These are phyloP conservation scores for Alternaria arbusti DNA, from an alignment of 2,329 filamentous ascomycete species.

Conservation along the genomic window DNA sequence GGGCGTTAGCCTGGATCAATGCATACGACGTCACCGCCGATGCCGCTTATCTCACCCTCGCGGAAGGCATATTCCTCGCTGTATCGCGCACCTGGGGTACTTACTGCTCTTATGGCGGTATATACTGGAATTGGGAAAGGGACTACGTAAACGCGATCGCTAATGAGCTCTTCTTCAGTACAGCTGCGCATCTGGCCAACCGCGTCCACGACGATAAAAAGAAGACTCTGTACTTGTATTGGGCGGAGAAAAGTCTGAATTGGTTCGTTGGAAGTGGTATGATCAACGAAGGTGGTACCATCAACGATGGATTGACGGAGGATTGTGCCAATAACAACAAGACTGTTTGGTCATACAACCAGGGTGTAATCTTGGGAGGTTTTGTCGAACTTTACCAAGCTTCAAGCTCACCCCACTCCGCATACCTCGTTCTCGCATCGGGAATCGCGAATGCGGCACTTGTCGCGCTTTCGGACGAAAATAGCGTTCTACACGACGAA, in stretches of 20 bases:
- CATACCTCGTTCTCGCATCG: conserved; percentile 46
- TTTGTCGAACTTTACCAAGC: conserved; percentile 61
- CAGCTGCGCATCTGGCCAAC: conserved; percentile 63
- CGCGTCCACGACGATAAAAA: conserved; percentile 46
- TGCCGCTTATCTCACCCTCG: conserved; percentile 54
- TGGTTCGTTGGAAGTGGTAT: conserved; percentile 60
- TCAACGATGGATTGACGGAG: conserved; percentile 61
- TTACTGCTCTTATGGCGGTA: conserved; percentile 55
- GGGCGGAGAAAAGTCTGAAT: conserved; percentile 56
- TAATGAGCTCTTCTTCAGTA: conserved; percentile 63
- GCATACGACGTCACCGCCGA: conserved; percentile 61
- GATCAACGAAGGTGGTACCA: conserved; percentile 55
- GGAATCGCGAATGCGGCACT: conserved; percentile 51
- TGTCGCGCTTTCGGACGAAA: conserved; percentile 39
- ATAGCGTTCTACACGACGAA: conserved; percentile 51
- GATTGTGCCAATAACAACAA: conserved; percentile 61
- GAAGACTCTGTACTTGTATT: conserved; percentile 50
- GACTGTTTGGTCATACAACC: conserved; percentile 62
- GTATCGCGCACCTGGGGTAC: conserved; percentile 49
- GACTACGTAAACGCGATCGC: conserved; percentile 61
- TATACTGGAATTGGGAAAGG: conserved; percentile 57
- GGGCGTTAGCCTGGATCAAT: conserved; percentile 61
- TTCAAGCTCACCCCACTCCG: conserved; percentile 30
- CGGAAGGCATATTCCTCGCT: conserved; percentile 57
- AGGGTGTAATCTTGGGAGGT: conserved; percentile 66